Conservation (phyloP, 2,329 filamentous ascomycete genomes). For the Epichloe festucae region DNA sequence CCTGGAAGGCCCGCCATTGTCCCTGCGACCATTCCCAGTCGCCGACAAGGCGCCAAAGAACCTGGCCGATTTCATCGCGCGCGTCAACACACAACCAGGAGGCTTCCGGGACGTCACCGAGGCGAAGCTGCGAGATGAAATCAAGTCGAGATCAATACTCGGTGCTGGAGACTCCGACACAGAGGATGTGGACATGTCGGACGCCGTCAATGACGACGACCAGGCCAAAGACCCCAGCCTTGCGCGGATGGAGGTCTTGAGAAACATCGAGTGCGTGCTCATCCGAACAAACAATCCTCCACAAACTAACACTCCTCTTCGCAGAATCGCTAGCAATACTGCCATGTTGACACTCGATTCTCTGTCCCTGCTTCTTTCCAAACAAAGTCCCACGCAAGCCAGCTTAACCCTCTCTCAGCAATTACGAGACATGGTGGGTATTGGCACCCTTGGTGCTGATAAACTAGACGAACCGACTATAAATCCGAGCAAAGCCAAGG, state of each 20-base stretch:
- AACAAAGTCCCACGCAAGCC: conserved; percentile 60
- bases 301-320: not conserved
- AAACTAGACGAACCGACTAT: conserved; percentile 48
- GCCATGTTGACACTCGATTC: conserved; percentile 66
- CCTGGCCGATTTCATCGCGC: conserved; percentile 63
- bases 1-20: no score
- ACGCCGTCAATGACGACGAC: conserved; percentile 33
- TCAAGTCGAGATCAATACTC: conserved; percentile 32
- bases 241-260: conserved; percentile 45
- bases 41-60: conserved; percentile 33
- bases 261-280: conserved; percentile 39
- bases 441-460: conserved; percentile 61
- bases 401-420: conserved; percentile 55
- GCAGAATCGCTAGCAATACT: conserved; percentile 33
- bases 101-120: conserved; percentile 74
- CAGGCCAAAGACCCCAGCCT: conserved; percentile 32
- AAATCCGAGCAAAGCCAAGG: conserved; percentile 39
- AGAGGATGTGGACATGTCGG: conserved; percentile 32
- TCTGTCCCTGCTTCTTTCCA: conserved; percentile 71
- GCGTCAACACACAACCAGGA: conserved; percentile 65
- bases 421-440: conserved; percentile 57
- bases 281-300: not conserved
- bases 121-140: conserved; percentile 55
- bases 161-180: conserved; percentile 29
- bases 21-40: no score